A percentile compares a stretch with the other conserved stretches of the same genome.
These are phyloP conservation scores for Linaria vulgaris DNA, from an alignment of 257 asterid genomes.

Conservation along the genomic window DNA sequence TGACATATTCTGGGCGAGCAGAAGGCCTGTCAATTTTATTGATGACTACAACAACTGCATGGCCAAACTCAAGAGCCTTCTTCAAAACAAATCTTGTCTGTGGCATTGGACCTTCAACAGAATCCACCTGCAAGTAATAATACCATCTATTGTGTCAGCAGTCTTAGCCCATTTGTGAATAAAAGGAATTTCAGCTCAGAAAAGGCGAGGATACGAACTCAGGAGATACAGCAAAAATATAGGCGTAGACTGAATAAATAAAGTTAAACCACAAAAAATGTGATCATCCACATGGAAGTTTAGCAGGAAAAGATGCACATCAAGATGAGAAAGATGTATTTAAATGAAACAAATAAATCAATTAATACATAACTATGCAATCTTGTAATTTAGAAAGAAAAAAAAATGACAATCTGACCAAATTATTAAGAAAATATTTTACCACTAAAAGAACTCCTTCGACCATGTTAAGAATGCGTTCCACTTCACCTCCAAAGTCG, in stretches of 20 bases:
- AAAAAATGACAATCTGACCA: not conserved
- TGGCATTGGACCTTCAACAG: conserved; percentile 99
- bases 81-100: conserved; percentile 97
- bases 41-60: conserved; percentile 91
- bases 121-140: conserved; percentile 73
- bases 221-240: not conserved
- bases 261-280: not conserved
- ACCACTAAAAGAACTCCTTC: conserved; percentile 99
- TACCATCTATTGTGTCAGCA: conserved; percentile 27
- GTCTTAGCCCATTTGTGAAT: conserved; percentile 11
- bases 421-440: conserved; percentile 11
- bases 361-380: not conserved
- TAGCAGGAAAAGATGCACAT: not conserved
- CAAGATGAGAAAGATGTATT: not conserved
- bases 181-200: not conserved
- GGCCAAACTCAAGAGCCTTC: conserved; percentile 99
- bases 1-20: conserved; percentile 93
- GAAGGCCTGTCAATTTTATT: conserved; percentile 95
- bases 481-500: conserved; percentile 99
- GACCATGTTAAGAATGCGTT: conserved; percentile 98
- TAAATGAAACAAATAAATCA: not conserved
- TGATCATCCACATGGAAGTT: too few species aligned
- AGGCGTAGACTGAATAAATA: not conserved
- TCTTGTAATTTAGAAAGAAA: not conserved
- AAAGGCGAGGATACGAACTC: not conserved